Percentiles rank a stretch among this genome's conserved stretches.
phyloP scores from a whole-genome alignment of 202 grass and related monocot genomes.

The Hordeum pubiflorum region DNA sequence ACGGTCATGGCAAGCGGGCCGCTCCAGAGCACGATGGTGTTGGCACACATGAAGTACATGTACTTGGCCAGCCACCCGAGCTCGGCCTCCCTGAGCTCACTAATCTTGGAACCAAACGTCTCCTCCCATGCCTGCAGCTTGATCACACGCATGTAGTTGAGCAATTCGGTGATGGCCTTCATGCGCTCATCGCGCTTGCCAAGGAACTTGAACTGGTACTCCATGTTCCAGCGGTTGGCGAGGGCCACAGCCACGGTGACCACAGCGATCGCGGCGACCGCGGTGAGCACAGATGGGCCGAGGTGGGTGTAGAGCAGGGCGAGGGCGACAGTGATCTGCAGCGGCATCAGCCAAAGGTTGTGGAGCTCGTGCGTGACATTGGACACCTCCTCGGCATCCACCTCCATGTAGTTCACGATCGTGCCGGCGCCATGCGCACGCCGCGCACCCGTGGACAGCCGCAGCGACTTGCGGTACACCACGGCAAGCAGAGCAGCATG shows the following conservation, averaged over 20 bases:
- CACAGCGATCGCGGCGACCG: constrained; percentile 39
- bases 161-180: constrained; percentile 56
- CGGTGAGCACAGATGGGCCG: constrained; percentile 43
- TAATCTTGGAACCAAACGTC: constrained; percentile 30
- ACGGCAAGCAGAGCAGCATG: constrained; percentile 40
- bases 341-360: constrained; percentile 60
- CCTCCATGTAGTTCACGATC: constrained; percentile 76
- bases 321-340: constrained; percentile 56
- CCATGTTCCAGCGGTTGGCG: constrained; percentile 37
- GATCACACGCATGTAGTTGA: constrained; percentile 56
- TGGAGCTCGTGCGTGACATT: constrained; percentile 50
- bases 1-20: constrained; percentile 51
- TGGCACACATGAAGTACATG: constrained; percentile 60
- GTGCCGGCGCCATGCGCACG: constrained; percentile 41
- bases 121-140: constrained; percentile 78
- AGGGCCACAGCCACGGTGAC: constrained; percentile 44
- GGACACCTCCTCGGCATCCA: constrained; percentile 56
- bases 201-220: constrained; percentile 56
- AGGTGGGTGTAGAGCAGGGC: constrained; percentile 43
- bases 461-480: constrained; percentile 58
- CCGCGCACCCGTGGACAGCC: constrained; percentile 46
- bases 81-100: constrained; percentile 34
- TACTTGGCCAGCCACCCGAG: constrained; percentile 50
- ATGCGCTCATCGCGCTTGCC: constrained; percentile 52
- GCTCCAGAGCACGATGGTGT: constrained; percentile 51